Evolutionary conservation across 108 stramenopile genomes (phyloP), one percentile per base, ranked within the genome.

Genomic region (Nitzschia sp.): DNA sequence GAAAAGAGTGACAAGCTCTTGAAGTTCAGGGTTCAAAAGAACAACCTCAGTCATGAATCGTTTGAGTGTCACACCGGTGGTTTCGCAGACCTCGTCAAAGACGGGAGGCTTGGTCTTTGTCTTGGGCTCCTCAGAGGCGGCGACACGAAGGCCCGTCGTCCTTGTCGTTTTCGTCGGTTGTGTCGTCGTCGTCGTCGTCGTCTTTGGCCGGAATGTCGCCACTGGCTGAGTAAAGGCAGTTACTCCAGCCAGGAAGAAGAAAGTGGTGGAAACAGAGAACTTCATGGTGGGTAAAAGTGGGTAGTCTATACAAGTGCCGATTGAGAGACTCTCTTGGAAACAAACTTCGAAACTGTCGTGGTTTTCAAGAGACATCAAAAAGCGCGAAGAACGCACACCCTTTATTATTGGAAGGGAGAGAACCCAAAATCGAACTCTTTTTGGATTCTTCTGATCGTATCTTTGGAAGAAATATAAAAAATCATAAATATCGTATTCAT

Each of bases 81-180:
- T 88, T 27, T 88, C 87, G 59, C 87, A 88, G 19, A 88, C 87
- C 47, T 88, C 87, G 59, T 88, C 87, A 58, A 88, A 88, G 48
- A 88, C 81, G 0, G 87, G 87, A 28, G 62, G 61, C 61, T 80
- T 72, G 11, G 61, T 54, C 29, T 62, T 52, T 16, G 71, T 31
- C 34, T 52, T 31, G 3, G 66, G 22, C 66, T 53, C 13, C 38
- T 50, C 19, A 8, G 9, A 41, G 38, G 38, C 48, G 48, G 19
- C 48, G 48, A 21, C 9, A 50, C 4, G 5, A n/a, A 50, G 13
- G 48, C 16, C 48, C 8, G 48, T n/a, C 4, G 48, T n/a, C 48
- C 21, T 11, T 4, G 48, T 21, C 13, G 19, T 16, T n/a, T n/a
- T n/a, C n/a, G n/a, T n/a, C n/a, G n/a, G n/a, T n/a, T n/a, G n/a